Evolutionary conservation across 352 stramenopile species (phyloP), one percentile per base, ranked within the genome.

Genomic region (Thraustochytrium striatum): DNA sequence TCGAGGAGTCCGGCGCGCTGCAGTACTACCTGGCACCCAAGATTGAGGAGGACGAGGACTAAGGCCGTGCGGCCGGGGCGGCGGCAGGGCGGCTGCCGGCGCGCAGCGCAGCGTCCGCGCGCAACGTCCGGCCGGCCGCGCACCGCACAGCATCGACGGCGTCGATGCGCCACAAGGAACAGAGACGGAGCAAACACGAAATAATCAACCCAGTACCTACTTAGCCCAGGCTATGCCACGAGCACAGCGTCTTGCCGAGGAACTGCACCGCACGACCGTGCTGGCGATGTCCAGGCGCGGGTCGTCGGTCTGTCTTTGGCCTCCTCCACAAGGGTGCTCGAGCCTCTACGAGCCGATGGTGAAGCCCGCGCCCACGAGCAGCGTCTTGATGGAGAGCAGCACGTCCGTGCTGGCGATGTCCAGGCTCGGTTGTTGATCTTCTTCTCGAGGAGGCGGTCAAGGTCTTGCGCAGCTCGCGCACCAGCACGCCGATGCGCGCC

Each of bases 11-110:
- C 75, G 95, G 95, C 65, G 94, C 96, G 88, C 93, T 99, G 78
- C 95, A 95, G 81, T 99, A 98, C 89, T 99, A 98, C 89, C 89
- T 99, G 55, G 97, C 97, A 70, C 97, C 97, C 36, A 99, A 99
- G 91, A 97, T 99, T 85, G 96, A 99, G 85, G 95, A 99, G 81
- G 94, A 98, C 59, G 81, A 91, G 80, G 70, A 86, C 50, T 80
- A 80, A 81, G 33, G 39, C 13, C 16, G 36, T 52, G 47, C 47
- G 47, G n/a, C n/a, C n/a, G n/a, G n/a, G n/a, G n/a, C n/a, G n/a
- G n/a, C n/a, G n/a, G n/a, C n/a, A n/a, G n/a, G n/a, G n/a, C n/a
- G n/a, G n/a, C n/a, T n/a, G n/a, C n/a, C n/a, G n/a, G n/a, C n/a
- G n/a, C n/a, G n/a, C n/a, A n/a, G n/a, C n/a, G n/a, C n/a, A n/a